Evolutionary conservation across 2,329 filamentous ascomycete species (phyloP), one percentile per base, ranked within the genome.

Genomic region (Nigrograna mackinnonii): DNA sequence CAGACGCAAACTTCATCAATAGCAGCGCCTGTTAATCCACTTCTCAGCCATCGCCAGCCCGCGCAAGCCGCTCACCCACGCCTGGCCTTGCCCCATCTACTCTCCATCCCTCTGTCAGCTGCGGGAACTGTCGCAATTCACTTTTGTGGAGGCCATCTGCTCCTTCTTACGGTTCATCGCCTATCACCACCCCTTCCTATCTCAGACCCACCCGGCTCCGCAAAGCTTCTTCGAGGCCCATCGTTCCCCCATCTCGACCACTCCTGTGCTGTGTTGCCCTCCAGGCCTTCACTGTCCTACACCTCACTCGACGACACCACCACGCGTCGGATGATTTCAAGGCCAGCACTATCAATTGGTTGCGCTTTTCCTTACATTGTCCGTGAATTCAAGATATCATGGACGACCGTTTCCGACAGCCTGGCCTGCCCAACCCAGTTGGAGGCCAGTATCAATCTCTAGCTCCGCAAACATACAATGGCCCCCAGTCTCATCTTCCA

Each of bases 391-490:
- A 35, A 18, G 21, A 43, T 52, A 60, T 55, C 50, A 68, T 68
- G 64, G 66, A 68, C 51, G 60, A 67, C 54, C 64, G 60, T 53
- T 67, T 58, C 54, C 64, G 63, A 56, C 64, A 67, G 41, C 53
- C 57, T 48, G 63, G 61, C 34, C 48, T 66, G 30, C 50, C 55
- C 16, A 51, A 43, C 30, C 47, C 50, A 26, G 32, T 28, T 22
- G 46, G 43, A 31, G 39, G 38, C 24, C 63, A 62, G 52, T 66
- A 65, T 43, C 60, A 62, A 44, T 53, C 60, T 42, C 41, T 65
- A 45, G 47, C 49, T 46, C 60, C 59, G 42, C 57, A 61, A 49
- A 49, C 58, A 37, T 64, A 64, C 58, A 57, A 57, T 46, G 57
- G 48, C 37, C 41, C 54, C 26, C 60, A 64, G 42, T 49, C 52